Conservation (phyloP, 78 protist species). For the Acrasis kona region DNA sequence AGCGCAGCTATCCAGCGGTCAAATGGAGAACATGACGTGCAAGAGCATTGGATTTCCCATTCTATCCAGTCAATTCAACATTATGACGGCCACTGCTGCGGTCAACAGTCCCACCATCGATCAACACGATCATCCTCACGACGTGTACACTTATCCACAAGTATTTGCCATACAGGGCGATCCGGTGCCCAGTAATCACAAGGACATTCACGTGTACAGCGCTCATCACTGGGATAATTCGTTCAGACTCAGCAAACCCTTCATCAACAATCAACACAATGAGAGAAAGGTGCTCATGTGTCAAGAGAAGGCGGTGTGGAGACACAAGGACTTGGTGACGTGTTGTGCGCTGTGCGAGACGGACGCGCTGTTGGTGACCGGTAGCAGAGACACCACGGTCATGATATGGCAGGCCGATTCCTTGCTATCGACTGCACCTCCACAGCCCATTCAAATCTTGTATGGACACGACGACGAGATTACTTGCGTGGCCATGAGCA, state of each 20-base stretch:
- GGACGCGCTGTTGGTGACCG: not conserved
- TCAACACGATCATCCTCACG: too few species aligned
- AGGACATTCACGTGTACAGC: not conserved
- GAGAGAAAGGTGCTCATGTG: not conserved
- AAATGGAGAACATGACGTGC: too few species aligned
- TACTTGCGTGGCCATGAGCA: not conserved
- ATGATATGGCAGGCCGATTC: not conserved
- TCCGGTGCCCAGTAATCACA: not conserved
- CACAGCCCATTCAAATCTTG: not conserved
- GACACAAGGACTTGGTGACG: not conserved
- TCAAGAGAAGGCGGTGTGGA: not conserved
- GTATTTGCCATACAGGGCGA: not conserved
- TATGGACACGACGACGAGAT: not conserved
- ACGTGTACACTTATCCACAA: not conserved
- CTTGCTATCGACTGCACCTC: not conserved
- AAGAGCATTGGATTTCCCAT: too few species aligned
- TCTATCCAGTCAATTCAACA: too few species aligned
- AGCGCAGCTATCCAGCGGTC: too few species aligned
- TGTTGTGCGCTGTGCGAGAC: not conserved
- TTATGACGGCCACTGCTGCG: too few species aligned
- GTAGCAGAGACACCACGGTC: not conserved
- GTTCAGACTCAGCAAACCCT: not conserved
- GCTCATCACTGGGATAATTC: not conserved
- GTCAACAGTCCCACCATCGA: too few species aligned
- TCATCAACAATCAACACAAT: not conserved